Evolutionary conservation across 208 protist genomes (phyloP).

Genomic region (Trypanosoma platydactyli): DNA sequence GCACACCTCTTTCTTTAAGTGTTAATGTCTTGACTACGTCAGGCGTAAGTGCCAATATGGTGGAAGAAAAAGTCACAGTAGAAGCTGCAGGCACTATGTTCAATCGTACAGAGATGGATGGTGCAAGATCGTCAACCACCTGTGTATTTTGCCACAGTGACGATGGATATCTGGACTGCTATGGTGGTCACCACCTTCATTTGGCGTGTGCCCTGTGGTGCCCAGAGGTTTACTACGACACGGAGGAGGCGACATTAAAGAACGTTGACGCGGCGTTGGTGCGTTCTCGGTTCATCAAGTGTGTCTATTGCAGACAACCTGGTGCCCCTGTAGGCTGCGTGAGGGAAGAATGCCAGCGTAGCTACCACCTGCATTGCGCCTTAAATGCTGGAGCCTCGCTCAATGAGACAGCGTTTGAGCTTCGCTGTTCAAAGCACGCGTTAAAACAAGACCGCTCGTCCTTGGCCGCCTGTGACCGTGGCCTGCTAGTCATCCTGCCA

Average conservation of each 20-base stretch:
- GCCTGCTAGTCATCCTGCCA: too few relatives aligned
- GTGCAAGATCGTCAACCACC: not conserved
- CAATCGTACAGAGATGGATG: constrained; percentile 3
- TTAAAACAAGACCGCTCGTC: not conserved
- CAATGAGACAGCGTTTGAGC: constrained; percentile 25
- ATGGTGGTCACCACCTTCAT: constrained; percentile 36
- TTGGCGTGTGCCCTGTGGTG: constrained; percentile 70
- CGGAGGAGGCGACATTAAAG: constrained; percentile 17
- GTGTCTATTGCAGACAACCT: constrained; percentile 43
- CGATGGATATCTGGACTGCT: constrained; percentile 2
- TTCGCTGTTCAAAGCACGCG: constrained; percentile 23
- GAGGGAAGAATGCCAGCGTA: constrained; percentile 35
- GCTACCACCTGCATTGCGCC: constrained; percentile 69
- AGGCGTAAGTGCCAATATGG: not conserved
- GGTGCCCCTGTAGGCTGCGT: constrained; percentile 56
- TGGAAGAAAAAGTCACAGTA: not conserved
- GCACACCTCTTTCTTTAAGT: constrained; percentile 1
- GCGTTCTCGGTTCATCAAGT: constrained; percentile 41
- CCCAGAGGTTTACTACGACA: constrained; percentile 71
- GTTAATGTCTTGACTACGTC: not conserved
- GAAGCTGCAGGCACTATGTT: not conserved
- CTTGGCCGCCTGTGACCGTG: too few relatives aligned
- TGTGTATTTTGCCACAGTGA: constrained; percentile 21
- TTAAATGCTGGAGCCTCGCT: constrained; percentile 19
- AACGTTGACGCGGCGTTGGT: constrained; percentile 34